Percentiles rank a stretch among this genome's conserved stretches.
Evolutionary conservation across 2,329 filamentous ascomycete genomes (phyloP).

Genomic region (Sarocladium kiliense): DNA sequence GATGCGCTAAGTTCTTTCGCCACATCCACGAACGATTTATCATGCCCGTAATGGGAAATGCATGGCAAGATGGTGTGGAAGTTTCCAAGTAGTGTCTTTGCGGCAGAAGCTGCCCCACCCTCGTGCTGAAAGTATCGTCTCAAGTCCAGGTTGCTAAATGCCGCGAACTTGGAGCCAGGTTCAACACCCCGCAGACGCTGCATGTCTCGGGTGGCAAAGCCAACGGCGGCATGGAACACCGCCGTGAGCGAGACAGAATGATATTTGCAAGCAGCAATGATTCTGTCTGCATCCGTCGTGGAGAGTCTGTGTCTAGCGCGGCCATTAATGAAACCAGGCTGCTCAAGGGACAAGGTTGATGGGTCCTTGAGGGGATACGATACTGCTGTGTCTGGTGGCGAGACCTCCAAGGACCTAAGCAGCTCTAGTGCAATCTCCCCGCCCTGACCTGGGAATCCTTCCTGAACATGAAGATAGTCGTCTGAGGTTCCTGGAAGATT

Average conservation of each 20-base stretch:
- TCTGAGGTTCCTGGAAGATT: slow-evolving; percentile 10
- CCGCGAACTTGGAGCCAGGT: slow-evolving; percentile 5
- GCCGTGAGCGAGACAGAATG: not conserved
- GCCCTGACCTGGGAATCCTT: not conserved
- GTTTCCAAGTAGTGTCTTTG: slow-evolving; percentile 3
- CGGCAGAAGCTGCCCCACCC: not conserved
- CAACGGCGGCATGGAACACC: slow-evolving; percentile 4
- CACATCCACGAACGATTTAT: slow-evolving; percentile 1
- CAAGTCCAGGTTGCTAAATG: slow-evolving; percentile 6
- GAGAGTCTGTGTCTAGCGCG: not conserved
- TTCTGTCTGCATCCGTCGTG: not conserved
- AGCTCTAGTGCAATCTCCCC: not conserved
- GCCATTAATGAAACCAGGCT: slow-evolving; percentile 2
- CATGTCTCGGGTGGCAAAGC: slow-evolving; percentile 1
- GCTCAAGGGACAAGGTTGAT: not conserved
- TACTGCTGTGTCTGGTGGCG: slow-evolving; percentile 6
- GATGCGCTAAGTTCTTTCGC: slow-evolving; percentile 1
- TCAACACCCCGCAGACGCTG: slow-evolving; percentile 1
- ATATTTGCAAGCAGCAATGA: not conserved
- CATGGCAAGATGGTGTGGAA: slow-evolving; percentile 8
- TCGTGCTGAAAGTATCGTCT: slow-evolving; percentile 3
- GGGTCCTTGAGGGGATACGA: slow-evolving; percentile 7
- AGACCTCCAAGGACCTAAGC: not conserved
- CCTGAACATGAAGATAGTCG: slow-evolving; percentile 9
- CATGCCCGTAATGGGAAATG: slow-evolving; percentile 2